Percentiles rank a stretch among this genome's conserved stretches.
Evolutionary conservation across 331 rosid genomes (phyloP).

Genomic region (Cydonia oblonga): DNA sequence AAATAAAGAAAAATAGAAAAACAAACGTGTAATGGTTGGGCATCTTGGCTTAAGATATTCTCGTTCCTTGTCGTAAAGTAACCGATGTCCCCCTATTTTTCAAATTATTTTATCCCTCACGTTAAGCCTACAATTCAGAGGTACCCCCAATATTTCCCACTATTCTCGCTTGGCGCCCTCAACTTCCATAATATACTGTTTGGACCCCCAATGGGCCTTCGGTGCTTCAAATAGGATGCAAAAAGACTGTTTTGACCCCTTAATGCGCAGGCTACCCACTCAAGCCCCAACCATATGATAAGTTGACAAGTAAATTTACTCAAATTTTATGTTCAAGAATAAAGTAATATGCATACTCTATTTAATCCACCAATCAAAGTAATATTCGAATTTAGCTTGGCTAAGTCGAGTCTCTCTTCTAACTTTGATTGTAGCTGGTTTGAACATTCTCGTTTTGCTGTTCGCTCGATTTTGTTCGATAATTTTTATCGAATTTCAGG

Average conservation of each 20-base stretch:
- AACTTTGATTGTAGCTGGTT: no score
- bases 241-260: constrained; percentile 2
- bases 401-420: no score
- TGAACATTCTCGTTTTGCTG: no score
- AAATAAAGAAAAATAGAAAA: not conserved
- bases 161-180: not conserved
- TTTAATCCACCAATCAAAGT: no score
- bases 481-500: no score
- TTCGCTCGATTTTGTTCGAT: no score
- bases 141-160: not conserved
- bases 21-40: constrained; percentile 11
- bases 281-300: not conserved
- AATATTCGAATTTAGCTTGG: no score
- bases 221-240: not conserved
- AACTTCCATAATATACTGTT: not conserved
- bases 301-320: no score
- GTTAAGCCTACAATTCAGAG: not conserved
- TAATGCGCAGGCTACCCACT: not conserved
- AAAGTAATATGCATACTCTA: no score
- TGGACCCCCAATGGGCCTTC: not conserved
- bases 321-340: no score
- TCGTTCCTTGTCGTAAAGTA: constrained; percentile 37
- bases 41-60: constrained; percentile 39
- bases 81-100: constrained; percentile 23
- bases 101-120: constrained; percentile 18